phyloP scores from a whole-genome alignment of 148 eudicot species.

The Mesembryanthemum crystallinum region DNA sequence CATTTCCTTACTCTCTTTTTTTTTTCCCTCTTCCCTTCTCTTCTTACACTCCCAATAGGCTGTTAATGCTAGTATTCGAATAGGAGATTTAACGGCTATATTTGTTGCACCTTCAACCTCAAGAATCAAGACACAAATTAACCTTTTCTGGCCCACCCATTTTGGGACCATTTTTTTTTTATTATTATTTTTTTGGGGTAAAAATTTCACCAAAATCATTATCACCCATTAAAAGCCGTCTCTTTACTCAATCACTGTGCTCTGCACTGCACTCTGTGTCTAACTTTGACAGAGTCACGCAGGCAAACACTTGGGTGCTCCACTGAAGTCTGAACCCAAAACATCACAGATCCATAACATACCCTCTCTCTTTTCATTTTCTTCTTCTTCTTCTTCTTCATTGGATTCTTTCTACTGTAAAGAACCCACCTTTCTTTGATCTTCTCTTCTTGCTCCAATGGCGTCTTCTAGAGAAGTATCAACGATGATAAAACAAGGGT shows the following conservation, averaged over 20 bases:
- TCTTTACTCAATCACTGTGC: neutral
- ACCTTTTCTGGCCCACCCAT: neutral
- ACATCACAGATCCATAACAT: neutral
- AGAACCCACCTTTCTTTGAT: neutral
- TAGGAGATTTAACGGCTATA: too few species aligned
- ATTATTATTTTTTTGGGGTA: too few species aligned
- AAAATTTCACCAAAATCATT: neutral
- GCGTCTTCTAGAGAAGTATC: constrained; percentile 37
- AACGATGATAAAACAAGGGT: constrained; percentile 38
- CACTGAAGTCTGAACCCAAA: neutral
- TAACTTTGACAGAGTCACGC: neutral
- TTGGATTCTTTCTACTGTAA: neutral
- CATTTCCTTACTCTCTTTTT: too few species aligned
- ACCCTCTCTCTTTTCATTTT: neutral
- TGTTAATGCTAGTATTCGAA: too few species aligned
- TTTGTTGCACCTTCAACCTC: too few species aligned
- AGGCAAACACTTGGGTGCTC: too few species aligned
- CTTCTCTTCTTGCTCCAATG: constrained; percentile 14
- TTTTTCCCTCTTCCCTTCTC: too few species aligned
- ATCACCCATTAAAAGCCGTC: neutral
- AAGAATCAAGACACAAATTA: too few species aligned
- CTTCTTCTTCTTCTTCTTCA: neutral
- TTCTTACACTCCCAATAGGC: too few species aligned
- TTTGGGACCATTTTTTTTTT: neutral
- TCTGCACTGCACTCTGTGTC: neutral